Evolutionary conservation across 2,329 filamentous ascomycete species (phyloP).

Genomic region (Xylogone sp.): DNA sequence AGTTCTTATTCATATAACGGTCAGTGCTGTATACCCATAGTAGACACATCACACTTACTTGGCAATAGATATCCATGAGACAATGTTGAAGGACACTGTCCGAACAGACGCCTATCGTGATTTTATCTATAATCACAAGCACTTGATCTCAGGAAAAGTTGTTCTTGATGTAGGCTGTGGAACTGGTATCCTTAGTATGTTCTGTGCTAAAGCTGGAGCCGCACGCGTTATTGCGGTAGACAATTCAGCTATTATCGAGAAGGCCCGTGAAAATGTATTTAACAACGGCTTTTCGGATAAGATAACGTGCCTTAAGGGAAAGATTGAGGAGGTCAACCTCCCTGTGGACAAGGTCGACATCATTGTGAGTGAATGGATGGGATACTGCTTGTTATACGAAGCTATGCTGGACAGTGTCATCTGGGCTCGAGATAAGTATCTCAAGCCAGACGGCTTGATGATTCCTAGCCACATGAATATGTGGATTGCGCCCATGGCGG

Average conservation of each 20-base stretch:
- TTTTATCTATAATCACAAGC: constrained; percentile 90
- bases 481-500: constrained; percentile 75
- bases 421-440: constrained; percentile 81
- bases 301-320: constrained; percentile 78
- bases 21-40: constrained; percentile 31
- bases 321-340: constrained; percentile 80
- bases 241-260: constrained; percentile 85
- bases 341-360: constrained; percentile 83
- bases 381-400: constrained; percentile 88
- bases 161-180: constrained; percentile 91
- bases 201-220: constrained; percentile 87
- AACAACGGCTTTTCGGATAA: constrained; percentile 70
- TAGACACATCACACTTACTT: constrained; percentile 6
- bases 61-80: constrained; percentile 79
- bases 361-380: constrained; percentile 98
- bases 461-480: constrained; percentile 83
- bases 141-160: constrained; percentile 79
- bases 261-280: constrained; percentile 80
- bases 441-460: constrained; percentile 75
- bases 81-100: constrained; percentile 88
- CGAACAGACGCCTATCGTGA: constrained; percentile 91
- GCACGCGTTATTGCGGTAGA: constrained; percentile 86
- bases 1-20: constrained; percentile 63
- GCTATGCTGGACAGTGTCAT: constrained; percentile 94
- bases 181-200: constrained; percentile 87